A percentile compares a stretch with the other conserved stretches of the same genome.
These are phyloP conservation scores for Pyrenochaeta sp. DNA, from an alignment of 2,329 filamentous ascomycete species.

Conservation along the genomic window DNA sequence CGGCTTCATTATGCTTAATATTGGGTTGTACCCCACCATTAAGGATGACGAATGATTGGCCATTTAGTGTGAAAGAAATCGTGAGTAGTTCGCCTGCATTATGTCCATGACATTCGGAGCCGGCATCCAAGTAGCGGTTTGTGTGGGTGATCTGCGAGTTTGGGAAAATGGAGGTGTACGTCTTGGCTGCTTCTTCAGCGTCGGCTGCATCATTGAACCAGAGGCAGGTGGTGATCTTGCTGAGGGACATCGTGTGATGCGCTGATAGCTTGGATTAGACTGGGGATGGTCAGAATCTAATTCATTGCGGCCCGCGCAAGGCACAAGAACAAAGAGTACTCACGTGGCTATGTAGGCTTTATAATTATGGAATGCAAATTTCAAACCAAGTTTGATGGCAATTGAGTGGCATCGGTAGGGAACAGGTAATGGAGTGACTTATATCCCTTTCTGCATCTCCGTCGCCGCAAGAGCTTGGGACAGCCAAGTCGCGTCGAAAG, in stretches of 20 bases:
- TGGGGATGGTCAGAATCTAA: too few species aligned
- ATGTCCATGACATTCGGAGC: conserved; percentile 42
- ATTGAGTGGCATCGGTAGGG: not conserved
- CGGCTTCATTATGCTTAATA: conserved; percentile 52
- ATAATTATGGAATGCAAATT: not conserved
- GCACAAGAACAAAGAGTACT: too few species aligned
- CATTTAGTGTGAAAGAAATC: conserved; percentile 52
- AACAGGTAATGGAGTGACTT: not conserved
- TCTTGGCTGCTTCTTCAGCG: conserved; percentile 52
- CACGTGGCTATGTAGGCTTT: not conserved
- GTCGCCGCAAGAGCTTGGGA: not conserved
- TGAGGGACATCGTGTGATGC: not conserved
- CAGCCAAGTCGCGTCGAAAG: conserved; percentile 7
- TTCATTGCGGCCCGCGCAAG: too few species aligned
- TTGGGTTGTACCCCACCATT: conserved; percentile 49
- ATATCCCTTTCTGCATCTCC: not conserved
- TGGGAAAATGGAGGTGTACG: conserved; percentile 55
- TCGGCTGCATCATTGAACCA: conserved; percentile 54
- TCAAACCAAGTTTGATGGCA: not conserved
- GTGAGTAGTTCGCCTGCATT: conserved; percentile 46
- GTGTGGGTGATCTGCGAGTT: conserved; percentile 50
- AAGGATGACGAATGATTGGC: conserved; percentile 52
- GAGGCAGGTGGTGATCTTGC: conserved; percentile 44
- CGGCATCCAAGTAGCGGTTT: conserved; percentile 41
- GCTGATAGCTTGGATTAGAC: conserved; percentile 3